These are phyloP conservation scores for Erigeron philadelphicus DNA, from an alignment of 140 eudicot species.

Conservation along the genomic window DNA sequence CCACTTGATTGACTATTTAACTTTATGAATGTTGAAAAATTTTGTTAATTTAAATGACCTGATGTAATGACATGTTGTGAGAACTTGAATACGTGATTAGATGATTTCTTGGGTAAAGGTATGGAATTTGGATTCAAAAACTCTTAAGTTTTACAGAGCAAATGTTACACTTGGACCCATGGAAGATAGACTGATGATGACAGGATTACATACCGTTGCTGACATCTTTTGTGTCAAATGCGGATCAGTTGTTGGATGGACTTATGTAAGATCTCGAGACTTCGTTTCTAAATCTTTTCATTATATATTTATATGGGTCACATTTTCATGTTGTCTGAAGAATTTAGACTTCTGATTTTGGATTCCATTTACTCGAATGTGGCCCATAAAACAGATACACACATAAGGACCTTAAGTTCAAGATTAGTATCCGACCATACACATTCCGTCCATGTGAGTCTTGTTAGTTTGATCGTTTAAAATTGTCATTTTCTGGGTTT, in stretches of 20 bases:
- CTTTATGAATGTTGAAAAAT: not conserved
- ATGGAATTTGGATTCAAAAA: too few species aligned
- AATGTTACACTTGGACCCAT: slow-evolving; percentile 64
- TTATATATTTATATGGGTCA: too few species aligned
- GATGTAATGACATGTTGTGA: too few species aligned
- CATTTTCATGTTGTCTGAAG: too few species aligned
- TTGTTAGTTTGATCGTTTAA: too few species aligned
- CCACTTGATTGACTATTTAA: not conserved
- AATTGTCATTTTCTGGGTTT: too few species aligned
- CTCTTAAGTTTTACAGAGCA: slow-evolving; percentile 38
- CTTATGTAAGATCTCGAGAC: slow-evolving; percentile 50
- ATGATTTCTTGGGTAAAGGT: too few species aligned
- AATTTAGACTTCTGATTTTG: too few species aligned
- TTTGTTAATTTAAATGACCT: not conserved
- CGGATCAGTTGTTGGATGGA: slow-evolving; percentile 88
- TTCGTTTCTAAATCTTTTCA: too few species aligned
- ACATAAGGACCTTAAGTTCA: not conserved
- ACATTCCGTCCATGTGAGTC: not conserved
- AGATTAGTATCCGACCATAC: not conserved
- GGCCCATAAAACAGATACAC: too few species aligned
- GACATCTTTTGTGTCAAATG: slow-evolving; percentile 72
- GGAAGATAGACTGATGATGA: slow-evolving; percentile 83
- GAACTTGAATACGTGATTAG: too few species aligned
- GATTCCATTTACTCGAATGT: too few species aligned
- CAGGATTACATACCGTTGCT: slow-evolving; percentile 79